These are phyloP conservation scores for Diplodia seriata DNA, from an alignment of 2,329 filamentous ascomycete genomes.

Conservation along the genomic window DNA sequence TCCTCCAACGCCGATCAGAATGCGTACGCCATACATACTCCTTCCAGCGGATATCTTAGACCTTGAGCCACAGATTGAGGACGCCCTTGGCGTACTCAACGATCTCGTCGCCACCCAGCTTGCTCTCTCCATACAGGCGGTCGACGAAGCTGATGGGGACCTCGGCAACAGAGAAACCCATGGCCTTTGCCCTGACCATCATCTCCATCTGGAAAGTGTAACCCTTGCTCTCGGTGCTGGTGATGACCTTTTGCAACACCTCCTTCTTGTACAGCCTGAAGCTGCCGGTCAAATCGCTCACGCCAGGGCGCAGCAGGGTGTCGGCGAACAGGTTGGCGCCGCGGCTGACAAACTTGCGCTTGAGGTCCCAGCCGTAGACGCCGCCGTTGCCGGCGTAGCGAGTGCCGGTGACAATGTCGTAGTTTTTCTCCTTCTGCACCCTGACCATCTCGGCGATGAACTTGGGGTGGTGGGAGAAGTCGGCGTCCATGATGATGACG, in stretches of 20 bases:
- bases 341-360: conserved; percentile 75
- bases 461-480: conserved; percentile 98
- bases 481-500: conserved; percentile 99
- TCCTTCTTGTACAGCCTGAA: conserved; percentile 94
- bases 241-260: conserved; percentile 88
- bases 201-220: conserved; percentile 99
- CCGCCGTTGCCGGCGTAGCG: conserved; percentile 86
- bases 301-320: conserved; percentile 88
- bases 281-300: conserved; percentile 93
- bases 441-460: conserved; percentile 96
- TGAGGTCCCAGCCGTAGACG: conserved; percentile 96
- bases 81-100: conserved; percentile 86
- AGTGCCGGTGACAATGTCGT: conserved; percentile 97
- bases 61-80: conserved; percentile 58
- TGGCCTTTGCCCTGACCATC: conserved; percentile 95
- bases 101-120: conserved; percentile 94
- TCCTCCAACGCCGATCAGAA: conserved; percentile 30
- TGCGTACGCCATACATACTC: conserved; percentile 4
- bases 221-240: conserved; percentile 90
- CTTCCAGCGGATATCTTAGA: conserved; percentile 41
- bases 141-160: conserved; percentile 97
- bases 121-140: conserved; percentile 91
- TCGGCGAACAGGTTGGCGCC: conserved; percentile 96
- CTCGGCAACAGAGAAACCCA: conserved; percentile 93
- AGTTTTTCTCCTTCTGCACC: conserved; percentile 77